Base-by-base conservation (phyloP, 2,329 filamentous ascomycete genomes). In the Nemania sp. region DNA sequence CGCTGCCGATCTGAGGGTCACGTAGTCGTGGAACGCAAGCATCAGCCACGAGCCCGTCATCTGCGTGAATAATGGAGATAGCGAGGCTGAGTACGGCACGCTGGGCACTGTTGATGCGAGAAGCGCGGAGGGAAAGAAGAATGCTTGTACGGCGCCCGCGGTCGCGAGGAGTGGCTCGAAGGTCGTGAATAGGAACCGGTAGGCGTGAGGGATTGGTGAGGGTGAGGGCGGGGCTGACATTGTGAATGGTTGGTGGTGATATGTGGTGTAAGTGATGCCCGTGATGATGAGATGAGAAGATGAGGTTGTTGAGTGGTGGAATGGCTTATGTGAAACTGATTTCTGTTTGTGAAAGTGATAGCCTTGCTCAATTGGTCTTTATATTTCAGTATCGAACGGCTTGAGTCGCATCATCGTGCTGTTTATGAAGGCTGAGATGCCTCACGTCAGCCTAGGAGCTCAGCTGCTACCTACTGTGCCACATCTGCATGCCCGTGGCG, bases 41-140 rank as follows among this genome's bases (percentile, higher is more conserved):
- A 61, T 59, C 3, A 63, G 57, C 61, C 61, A 63, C 2, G 59
- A 31, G 15, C 61, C 61, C 15, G 59, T 55, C 49, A 62, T 52
- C 34, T 63, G 61, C 24, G 57, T 53, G 42, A 63, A 54, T 14
- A 63, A 54, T n/a, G 61, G 61, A 2, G 46, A 28, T 15, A 62
- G 48, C 5, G 57, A 14, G 3, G 54, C 31, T 2, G 50, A 28
- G 48, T 62, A 63, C 9, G 61, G 44, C 19, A 63, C 51, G n/a
- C 43, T 51, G 6, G 61, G 59, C 2, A 59, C 26, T 1, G 57
- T 57, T 5, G 52, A 26, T 40, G 23, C 3, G 1, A 62, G 34
- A 0, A 63, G 55, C 22, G 40, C 24, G 6, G 43, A 14, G 2
- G 61, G 61, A 20, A 31, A 47, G 42, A 62, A 40, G 23, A 63